Base-by-base conservation (phyloP, 1,284 basidiomycete species). In the Mycosarcoma maydis region DNA sequence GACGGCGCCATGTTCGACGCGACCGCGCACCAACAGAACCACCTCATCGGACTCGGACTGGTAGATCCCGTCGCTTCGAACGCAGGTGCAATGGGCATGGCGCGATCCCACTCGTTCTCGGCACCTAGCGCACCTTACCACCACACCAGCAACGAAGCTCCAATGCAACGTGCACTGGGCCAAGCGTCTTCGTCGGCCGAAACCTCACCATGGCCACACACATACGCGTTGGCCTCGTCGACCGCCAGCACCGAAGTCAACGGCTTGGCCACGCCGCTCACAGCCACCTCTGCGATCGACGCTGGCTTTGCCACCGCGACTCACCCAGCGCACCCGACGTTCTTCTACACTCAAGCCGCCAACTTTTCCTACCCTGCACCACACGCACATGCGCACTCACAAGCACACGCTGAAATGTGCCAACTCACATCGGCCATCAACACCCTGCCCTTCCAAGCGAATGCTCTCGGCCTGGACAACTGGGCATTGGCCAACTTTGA, bases 241-340 rank as follows among this genome's bases (percentile, higher is more conserved):
- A 19, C 13, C 17, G 44, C 53, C n/a, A 30, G 53, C 7, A 24
- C 60, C 26, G 45, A 66, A 33, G 40, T 55, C 3, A 39, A 66
- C 43, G 62, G 62, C 23, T 30, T 66, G 6, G 43, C 47, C 14
- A 59, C 62, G 3, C 56, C 62, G 4, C 38, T 66, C 7, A 59
- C 62, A 13, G 50, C 49, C 17, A 34, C 27, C 3, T 17, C 50
- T 8, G 17, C 43, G 1, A 32, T 65, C 39, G 55, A 65, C 20
- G 37, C 44, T 1, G 34, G 29, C 3, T 55, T 42, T n/a, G n/a
- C n/a, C n/a, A n/a, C n/a, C n/a, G n/a, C n/a, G n/a, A n/a, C n/a
- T n/a, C n/a, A n/a, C 45, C 41, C 40, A n/a, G 20, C 38, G 4
- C 37, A 40, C 11, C 46, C 17, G 17, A 20, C 4, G 22, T 13